Evolutionary conservation across 2,329 filamentous ascomycete species (phyloP), one percentile per base, ranked within the genome.

Genomic region (Orbilia quercus): DNA sequence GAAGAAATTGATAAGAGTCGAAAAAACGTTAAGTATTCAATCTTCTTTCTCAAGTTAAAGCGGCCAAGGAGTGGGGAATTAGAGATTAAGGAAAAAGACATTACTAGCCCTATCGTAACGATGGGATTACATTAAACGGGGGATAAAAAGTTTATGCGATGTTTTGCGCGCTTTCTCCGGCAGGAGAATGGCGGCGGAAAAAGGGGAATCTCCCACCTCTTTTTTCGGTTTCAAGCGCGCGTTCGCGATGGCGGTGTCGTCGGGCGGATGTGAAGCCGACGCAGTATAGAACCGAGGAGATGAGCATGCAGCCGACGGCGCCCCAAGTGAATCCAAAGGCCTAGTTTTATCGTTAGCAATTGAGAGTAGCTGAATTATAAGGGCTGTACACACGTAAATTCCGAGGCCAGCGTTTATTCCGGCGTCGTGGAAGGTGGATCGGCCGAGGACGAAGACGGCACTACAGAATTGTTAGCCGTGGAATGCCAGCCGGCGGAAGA

Each of bases 321-420:
- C 85, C 88, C 91, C 91, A 95, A 75, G 87, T 88, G 82, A 92
- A 94, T 47, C 86, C 91, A 78, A 91, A 91, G 18, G 88, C 89
- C 78, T 89, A 31, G 78, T 79, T 59, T 42, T 47, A 18, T 45
- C 44, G 53, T 58, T 57, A 63, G 64, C 9, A 31, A 16, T 23
- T 18, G 16, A 53, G 25, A 22, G n/a, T n/a, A n/a, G n/a, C n/a
- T n/a, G n/a, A n/a, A n/a, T 23, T 6, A 11, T 34, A n/a, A 36
- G 7, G 20, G 48, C 50, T 20, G 53, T 31, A 55, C 58, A 38
- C 67, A 76, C 76, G 50, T 77, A 77, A n/a, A 75, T 72, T 55
- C 91, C 91, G 38, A 95, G 80, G 9, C 79, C 80, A 28, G 91
- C 89, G 16, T 80, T 78, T 62, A 87, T 85, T 72, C 84, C 85